Conservation (phyloP, 352 stramenopile species). For the Phytopythium kandeliae region DNA sequence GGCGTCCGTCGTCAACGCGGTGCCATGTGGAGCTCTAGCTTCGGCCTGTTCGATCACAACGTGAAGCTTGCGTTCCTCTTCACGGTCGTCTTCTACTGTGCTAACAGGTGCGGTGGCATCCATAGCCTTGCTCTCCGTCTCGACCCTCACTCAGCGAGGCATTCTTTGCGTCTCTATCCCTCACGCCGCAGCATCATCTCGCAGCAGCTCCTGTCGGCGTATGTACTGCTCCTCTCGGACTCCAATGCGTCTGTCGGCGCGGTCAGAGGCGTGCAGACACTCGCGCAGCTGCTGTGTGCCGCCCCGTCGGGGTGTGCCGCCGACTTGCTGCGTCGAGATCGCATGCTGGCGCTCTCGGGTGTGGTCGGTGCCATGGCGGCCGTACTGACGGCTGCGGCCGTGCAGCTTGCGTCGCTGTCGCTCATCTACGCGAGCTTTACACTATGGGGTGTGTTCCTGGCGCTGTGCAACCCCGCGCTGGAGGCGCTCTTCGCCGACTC, state of each 20-base stretch:
- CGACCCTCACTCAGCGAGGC: background rate
- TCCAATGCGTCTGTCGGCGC: constrained; percentile 41
- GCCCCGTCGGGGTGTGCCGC: constrained; percentile 50
- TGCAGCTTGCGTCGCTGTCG: constrained; percentile 32
- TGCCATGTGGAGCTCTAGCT: constrained; percentile 10
- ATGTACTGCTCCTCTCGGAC: constrained; percentile 47
- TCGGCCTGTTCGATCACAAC: constrained; percentile 48
- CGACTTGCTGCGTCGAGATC: constrained; percentile 49
- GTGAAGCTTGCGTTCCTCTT: constrained; percentile 70
- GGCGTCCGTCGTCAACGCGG: too few species aligned
- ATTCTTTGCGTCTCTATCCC: too few species aligned
- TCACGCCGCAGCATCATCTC: constrained; percentile 34
- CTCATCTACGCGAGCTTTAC: constrained; percentile 62
- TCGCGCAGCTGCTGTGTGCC: constrained; percentile 45
- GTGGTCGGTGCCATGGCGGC: constrained; percentile 30
- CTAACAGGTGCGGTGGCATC: constrained; percentile 30
- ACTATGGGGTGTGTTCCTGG: constrained; percentile 77
- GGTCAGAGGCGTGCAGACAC: constrained; percentile 39
- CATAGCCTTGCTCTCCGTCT: background rate
- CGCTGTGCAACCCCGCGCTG: constrained; percentile 65
- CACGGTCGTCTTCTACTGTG: constrained; percentile 54
- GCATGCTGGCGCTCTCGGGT: constrained; percentile 32
- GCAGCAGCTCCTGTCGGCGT: constrained; percentile 51
- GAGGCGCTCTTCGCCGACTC: constrained; percentile 86
- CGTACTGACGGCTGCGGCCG: constrained; percentile 33